Base-by-base conservation (phyloP, 148 eudicot genomes). In the Euryodendron excelsum region DNA sequence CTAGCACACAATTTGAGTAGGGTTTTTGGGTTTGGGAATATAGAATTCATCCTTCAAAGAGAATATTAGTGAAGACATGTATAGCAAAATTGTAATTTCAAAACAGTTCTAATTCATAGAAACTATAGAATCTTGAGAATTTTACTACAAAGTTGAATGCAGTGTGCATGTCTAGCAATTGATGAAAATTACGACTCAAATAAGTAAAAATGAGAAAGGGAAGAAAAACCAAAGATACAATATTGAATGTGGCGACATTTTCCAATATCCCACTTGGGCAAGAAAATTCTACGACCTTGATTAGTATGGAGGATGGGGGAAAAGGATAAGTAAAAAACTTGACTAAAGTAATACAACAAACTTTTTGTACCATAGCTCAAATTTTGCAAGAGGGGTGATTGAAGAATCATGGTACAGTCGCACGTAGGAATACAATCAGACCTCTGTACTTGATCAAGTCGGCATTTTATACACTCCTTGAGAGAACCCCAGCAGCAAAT, bases 401-500 rank as follows among this genome's bases (percentile, higher is more conserved):
- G 60, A 55, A 18, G 52, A 48, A 48, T 48, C 52, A 10, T 13
- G 52, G 52, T 8, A 17, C 50, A 18, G 2, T 23, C 37, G 0
- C 17, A 7, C 39, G 6, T 36, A 25, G 4, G 33, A n/a, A n/a
- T n/a, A n/a, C 2, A 69, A 69, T 44, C 52, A 0, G 18, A 69
- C 25, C 33, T 25, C n/a, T n/a, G 34, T 62, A 15, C 30, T 62
- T 30, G 36, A n/a, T 70, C 58, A 27, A 13, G 58, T 71, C 18
- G 27, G 59, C 58, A 59, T 28, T 8, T 77, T 73, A 82, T 34
- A 11, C 36, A 70, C 79, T 33, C 69, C 72, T 81, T 15, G 93
- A 85, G 50, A 93, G 84, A 69, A 79, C 91, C 37, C 97, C 97
- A 78, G 97, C 94, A 84, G 90, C 97, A 83, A 93, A 93, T 28